Evolutionary conservation across 2,329 filamentous ascomycete genomes (phyloP).

Genomic region (Penicillium sp.): DNA sequence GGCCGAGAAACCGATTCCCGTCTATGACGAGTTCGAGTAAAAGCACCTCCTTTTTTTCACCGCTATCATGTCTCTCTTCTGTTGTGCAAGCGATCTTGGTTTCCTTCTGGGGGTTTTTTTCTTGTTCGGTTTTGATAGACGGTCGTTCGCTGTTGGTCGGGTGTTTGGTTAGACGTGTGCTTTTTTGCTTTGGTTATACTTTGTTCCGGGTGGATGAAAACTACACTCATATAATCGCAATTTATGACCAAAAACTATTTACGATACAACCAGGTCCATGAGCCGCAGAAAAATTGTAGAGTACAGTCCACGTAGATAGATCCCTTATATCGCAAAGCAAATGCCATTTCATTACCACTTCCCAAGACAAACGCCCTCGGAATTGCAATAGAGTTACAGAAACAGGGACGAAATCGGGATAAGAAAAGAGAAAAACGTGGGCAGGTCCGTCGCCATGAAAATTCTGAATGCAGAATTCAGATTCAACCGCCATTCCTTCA

Average conservation of each 20-base stretch:
- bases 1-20: slow-evolving; percentile 53
- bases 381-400: slow-evolving; percentile 3
- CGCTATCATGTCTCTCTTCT: slow-evolving; percentile 1
- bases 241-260: neutral
- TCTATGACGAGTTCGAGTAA: slow-evolving; percentile 36
- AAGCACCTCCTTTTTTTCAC: neutral
- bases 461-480: neutral
- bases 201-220: neutral
- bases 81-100: neutral
- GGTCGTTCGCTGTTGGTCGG: slow-evolving; percentile 11
- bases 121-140: slow-evolving; percentile 24
- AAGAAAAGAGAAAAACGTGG: neutral
- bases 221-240: neutral
- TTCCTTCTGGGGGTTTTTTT: slow-evolving; percentile 5
- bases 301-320: neutral
- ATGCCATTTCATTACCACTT: slow-evolving; percentile 19
- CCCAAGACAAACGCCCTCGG: slow-evolving; percentile 4
- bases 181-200: neutral
- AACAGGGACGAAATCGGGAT: neutral
- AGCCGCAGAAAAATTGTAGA: too few species aligned
- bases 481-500: neutral
- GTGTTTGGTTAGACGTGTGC: slow-evolving; percentile 4
- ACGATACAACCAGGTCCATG: neutral
- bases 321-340: neutral
- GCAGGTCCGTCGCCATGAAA: neutral